Base-by-base conservation (phyloP, 306 rosid genomes). In the Quercus robur region DNA sequence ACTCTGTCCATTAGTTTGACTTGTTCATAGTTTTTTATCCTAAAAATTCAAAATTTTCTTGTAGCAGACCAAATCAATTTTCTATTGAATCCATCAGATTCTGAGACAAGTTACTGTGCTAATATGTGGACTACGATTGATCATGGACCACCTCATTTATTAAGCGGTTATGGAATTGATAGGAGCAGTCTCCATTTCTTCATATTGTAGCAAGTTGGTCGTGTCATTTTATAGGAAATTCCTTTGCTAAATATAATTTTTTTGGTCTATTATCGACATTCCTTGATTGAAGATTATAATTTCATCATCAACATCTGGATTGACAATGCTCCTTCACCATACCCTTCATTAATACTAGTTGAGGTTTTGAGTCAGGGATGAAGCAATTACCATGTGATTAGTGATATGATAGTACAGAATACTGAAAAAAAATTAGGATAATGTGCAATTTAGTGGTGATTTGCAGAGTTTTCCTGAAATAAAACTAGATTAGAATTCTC, bases 81-180 rank as follows among this genome's bases (percentile, higher is more conserved):
- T 35, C 9, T 35, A 35, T 35, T 35, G 41, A 33, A 35, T 35
- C 4, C 20, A 63, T n/a, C 4, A 59, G 46, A 6, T 1, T 14
- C 28, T 25, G 10, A n/a, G 25, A 61, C 70, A 80, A 31, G 63
- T 63, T 69, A 73, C 28, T 71, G 67, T 52, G 64, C 66, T 26
- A 18, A 49, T 49, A 49, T 8, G 30, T 57, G 67, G 58, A 71
- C 56, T 54, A 72, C 44, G 86, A 59, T 12, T 70, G 25, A 31
- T 62, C 56, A 81, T 70, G 86, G 89, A 80, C 80, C 89, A 59
- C 87, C 56, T 75, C 44, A 88, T 83, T 83, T 38, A 80, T 77
- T 74, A 72, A 91, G 84, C 83, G 51, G 86, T 71, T 78, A 38
- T 66, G 57, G 83, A 81, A 81, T 83, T 86, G 81, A 86, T 82